Percentiles rank a stretch among this genome's conserved stretches.
phyloP scores from a whole-genome alignment of 192 early-diverging fungal genomes.

The Podila verticillata region DNA sequence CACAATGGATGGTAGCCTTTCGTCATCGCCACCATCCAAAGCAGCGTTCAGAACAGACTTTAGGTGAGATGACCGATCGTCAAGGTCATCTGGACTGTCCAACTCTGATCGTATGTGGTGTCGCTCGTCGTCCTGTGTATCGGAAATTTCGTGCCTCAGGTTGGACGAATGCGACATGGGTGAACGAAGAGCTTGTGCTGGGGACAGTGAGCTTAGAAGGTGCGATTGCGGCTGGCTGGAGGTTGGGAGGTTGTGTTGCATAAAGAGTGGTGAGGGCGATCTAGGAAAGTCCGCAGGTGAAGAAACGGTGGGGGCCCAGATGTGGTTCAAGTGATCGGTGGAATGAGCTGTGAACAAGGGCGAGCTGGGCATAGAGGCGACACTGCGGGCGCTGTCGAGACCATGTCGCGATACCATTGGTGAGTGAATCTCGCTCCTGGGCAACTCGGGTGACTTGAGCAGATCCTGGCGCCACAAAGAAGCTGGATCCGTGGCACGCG shows the following conservation, averaged over 20 bases:
- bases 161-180: conserved; percentile 44
- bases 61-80: conserved; percentile 53
- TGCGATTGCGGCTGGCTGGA: conserved; percentile 47
- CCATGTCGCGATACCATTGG: conserved; percentile 31
- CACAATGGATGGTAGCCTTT: conserved; percentile 44
- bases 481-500: conserved; percentile 17
- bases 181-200: conserved; percentile 43
- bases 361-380: conserved; percentile 49
- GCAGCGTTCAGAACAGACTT: conserved; percentile 69
- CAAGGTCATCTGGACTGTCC: conserved; percentile 35
- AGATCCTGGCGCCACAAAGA: conserved; percentile 49
- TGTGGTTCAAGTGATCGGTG: conserved; percentile 50
- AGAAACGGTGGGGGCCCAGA: conserved; percentile 46
- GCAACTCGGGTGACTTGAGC: conserved; percentile 18
- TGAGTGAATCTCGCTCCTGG: conserved; percentile 36
- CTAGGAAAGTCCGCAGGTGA: conserved; percentile 61
- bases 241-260: conserved; percentile 48
- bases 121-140: conserved; percentile 52
- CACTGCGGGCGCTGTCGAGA: conserved; percentile 31
- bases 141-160: conserved; percentile 34
- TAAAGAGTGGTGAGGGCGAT: conserved; percentile 65
- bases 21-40: conserved; percentile 67
- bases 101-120: not conserved
- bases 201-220: conserved; percentile 32
- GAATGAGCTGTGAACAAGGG: conserved; percentile 41